Base-by-base conservation (phyloP, 768 basidiomycete species). In the Macrolepiota dolichaula region DNA sequence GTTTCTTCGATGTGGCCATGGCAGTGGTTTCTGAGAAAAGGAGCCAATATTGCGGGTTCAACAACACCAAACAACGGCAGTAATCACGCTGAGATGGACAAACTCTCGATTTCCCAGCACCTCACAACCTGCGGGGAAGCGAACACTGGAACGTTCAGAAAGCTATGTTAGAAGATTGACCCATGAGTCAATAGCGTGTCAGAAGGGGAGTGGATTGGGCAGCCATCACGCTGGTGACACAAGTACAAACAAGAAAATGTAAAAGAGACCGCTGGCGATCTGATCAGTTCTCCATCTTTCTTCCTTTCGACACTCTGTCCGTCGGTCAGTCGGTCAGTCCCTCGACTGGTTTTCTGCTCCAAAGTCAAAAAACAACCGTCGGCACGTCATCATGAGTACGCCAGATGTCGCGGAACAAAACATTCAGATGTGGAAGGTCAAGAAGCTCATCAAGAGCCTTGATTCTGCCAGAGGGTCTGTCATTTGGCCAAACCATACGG, bases 361-460 rank as follows among this genome's bases (percentile, higher is more conserved):
- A 69, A 67, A 62, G 65, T 68, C 66, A 69, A 66, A 35, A 35
- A 56, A 10, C 44, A 35, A 10, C 10, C 13, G 32, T 66, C 72
- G 68, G 67, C 74, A 66, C 72, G 73, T 75, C 81, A 87, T 72
- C 68, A 91, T 91, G 89, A 89, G 85, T 81, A 88, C 88, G 78
- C 65, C 65, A 49, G 91, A 92, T 73, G 76, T 76, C 65, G 93
- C 93, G 73, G 94, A 96, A 79, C 92, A 94, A 79, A 96, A 95
- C 73, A 96, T 95, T 72, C 92, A 94, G 83, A 92, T 95, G 87
- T 91, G 92, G 96, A 95, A 97, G 79, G 89, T 96, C 77, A 95
- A 96, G 81, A 98, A 97, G 80, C 92, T 98, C 78, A 94, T 99
- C 81, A 95, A 94, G 84, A 95, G 92, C 77, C 87, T 98, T 77